phyloP scores from a whole-genome alignment of 208 protist genomes.

The Leishmania gerbilli region DNA sequence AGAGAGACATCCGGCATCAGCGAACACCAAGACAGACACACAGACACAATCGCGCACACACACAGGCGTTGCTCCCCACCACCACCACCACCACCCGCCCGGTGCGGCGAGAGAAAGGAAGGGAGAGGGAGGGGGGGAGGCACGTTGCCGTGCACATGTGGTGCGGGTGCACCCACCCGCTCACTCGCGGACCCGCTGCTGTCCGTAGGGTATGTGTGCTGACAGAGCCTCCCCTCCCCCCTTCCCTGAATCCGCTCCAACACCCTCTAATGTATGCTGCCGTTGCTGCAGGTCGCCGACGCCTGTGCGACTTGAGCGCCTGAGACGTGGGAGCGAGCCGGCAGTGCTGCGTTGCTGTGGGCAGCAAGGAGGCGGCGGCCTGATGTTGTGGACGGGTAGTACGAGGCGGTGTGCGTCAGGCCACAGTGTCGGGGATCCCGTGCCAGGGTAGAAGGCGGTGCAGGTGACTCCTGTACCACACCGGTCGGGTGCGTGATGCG shows the following conservation, averaged over 20 bases:
- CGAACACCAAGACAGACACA: neutral
- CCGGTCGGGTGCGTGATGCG: conserved; percentile 27
- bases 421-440: neutral
- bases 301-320: neutral
- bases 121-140: neutral
- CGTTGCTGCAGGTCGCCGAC: neutral
- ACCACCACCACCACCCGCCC: neutral
- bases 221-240: neutral
- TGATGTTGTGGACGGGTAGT: neutral
- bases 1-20: neutral
- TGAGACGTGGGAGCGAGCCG: neutral
- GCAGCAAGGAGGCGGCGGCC: neutral
- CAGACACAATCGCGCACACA: neutral
- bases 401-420: neutral
- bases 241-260: neutral
- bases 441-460: neutral
- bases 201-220: neutral
- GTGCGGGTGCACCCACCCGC: neutral
- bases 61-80: neutral
- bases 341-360: neutral
- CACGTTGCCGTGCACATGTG: neutral
- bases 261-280: neutral
- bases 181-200: neutral
- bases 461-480: conserved; percentile 10
- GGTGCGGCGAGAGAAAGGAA: neutral